A percentile compares a stretch with the other conserved stretches of the same genome.
These are phyloP conservation scores for Macrophomina tecta DNA, from an alignment of 2,329 filamentous ascomycete species.

Conservation along the genomic window DNA sequence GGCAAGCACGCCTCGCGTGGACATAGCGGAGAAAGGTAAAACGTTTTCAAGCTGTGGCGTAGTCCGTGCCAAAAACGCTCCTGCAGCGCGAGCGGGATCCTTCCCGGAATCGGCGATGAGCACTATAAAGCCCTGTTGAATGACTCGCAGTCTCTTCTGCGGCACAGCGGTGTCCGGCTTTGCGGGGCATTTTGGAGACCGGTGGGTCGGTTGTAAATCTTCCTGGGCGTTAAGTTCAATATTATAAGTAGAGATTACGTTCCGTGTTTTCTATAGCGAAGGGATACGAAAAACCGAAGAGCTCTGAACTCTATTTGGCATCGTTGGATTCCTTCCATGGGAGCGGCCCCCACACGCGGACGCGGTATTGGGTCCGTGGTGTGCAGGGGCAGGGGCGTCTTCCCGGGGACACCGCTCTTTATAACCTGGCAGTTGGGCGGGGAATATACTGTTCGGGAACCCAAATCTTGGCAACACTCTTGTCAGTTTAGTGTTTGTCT, in stretches of 20 bases:
- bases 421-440: not conserved
- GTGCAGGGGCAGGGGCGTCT: not conserved
- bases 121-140: not conserved
- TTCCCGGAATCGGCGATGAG: not conserved
- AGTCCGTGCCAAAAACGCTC: not conserved
- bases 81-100: not conserved
- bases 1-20: not conserved
- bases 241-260: no score
- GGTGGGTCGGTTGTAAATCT: not conserved
- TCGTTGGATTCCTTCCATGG: not conserved
- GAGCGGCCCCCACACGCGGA: not conserved
- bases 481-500: conserved; percentile 7
- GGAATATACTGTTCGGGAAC: not conserved
- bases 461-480: not conserved
- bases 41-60: conserved; percentile 4
- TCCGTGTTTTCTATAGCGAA: not conserved
- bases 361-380: not conserved
- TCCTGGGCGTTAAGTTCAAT: no score
- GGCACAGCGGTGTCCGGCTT: not conserved
- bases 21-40: not conserved
- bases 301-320: not conserved
- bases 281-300: not conserved
- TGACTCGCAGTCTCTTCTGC: not conserved
- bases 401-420: conserved; percentile 5
- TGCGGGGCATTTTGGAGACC: not conserved